phyloP scores from a whole-genome alignment of 1,284 basidiomycete genomes.

The Kwoniella shivajii region DNA sequence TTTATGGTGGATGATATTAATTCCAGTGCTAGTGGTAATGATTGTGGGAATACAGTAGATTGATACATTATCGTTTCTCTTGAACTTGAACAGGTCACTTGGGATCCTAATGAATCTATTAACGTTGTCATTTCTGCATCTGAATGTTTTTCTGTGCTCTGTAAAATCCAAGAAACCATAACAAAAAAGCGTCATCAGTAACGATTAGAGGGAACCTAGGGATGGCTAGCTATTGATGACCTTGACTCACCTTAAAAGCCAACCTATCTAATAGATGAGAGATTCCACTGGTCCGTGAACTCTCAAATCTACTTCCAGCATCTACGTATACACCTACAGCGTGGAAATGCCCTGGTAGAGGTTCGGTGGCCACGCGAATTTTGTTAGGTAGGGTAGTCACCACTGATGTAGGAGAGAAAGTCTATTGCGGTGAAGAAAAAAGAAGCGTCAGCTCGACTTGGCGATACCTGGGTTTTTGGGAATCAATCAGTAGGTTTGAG shows the following conservation, averaged over 20 bases:
- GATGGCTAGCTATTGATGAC: too few species aligned
- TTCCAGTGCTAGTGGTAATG: slow-evolving; percentile 77
- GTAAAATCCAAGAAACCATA: slow-evolving; percentile 12
- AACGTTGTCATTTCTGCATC: slow-evolving; percentile 75
- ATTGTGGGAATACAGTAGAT: slow-evolving; percentile 87
- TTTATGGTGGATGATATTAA: slow-evolving; percentile 90
- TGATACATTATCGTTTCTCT: slow-evolving; percentile 98
- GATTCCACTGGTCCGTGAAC: slow-evolving; percentile 70
- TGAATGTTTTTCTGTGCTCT: slow-evolving; percentile 58
- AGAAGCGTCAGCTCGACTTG: neutral
- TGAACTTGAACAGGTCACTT: slow-evolving; percentile 88
- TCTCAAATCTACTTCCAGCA: slow-evolving; percentile 91
- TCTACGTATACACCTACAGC: slow-evolving; percentile 92
- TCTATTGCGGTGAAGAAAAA: neutral
- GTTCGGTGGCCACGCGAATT: slow-evolving; percentile 88
- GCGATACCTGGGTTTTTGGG: neutral
- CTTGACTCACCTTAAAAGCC: slow-evolving; percentile 94
- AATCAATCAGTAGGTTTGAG: neutral
- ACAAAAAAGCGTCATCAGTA: too few species aligned
- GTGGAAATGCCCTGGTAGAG: slow-evolving; percentile 90
- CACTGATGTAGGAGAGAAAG: slow-evolving; percentile 15
- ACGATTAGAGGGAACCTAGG: neutral
- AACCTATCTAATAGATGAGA: slow-evolving; percentile 93
- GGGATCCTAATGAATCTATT: slow-evolving; percentile 85
- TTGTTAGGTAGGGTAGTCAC: slow-evolving; percentile 89